Evolutionary conservation across 768 basidiomycete species (phyloP), one percentile per base, ranked within the genome.

Genomic region (Leucosporidium creatinivorum): DNA sequence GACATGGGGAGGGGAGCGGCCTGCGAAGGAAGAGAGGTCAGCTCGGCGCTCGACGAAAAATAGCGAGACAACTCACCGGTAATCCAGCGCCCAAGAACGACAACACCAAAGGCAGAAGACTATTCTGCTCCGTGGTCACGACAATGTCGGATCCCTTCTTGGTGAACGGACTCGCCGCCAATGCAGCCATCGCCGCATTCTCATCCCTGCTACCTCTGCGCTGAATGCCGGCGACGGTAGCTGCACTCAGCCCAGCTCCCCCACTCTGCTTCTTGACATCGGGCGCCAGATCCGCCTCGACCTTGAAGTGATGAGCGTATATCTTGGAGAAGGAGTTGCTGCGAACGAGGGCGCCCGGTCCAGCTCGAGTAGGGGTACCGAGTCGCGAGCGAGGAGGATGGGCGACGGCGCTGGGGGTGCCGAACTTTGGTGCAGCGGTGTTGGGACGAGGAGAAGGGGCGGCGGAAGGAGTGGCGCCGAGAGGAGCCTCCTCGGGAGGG

Each of bases 41-140:
- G 8, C 7, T 5, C 25, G n/a, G 10, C n/a, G 21, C 3, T 51
- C 10, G 3, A 33, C 13, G 17, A 21, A 55, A 13, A 39, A 15
- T 15, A 18, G 31, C 9, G 3, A 2, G 28, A 21, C 19, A 26
- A 61, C 64, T 25, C 57, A 68, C 70, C 47, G 59, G 61, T 39
- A 64, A 58, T 1, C 70, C 70, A 5, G 54, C 36, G 6, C 62
- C 55, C 23, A 72, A 56, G 62, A 69, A 73, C 28, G 68, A 65
- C 49, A 67, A 59, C 49, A 67, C 67, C n/a, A 65, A 57, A 4
- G 89, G 84, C 48, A 97, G 85, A 19, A 89, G 82, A 75, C 91
- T 92, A 74, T 96, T 98, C 78, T 96, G 93, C 72, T 86, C 85
- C 76, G 91, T 93, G 39, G 89, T 84, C 74, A 87, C 78, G 75